A percentile compares a stretch with the other conserved stretches of the same genome.
phyloP scores from a whole-genome alignment of 1,284 basidiomycete genomes.

The Trametes sp. region DNA sequence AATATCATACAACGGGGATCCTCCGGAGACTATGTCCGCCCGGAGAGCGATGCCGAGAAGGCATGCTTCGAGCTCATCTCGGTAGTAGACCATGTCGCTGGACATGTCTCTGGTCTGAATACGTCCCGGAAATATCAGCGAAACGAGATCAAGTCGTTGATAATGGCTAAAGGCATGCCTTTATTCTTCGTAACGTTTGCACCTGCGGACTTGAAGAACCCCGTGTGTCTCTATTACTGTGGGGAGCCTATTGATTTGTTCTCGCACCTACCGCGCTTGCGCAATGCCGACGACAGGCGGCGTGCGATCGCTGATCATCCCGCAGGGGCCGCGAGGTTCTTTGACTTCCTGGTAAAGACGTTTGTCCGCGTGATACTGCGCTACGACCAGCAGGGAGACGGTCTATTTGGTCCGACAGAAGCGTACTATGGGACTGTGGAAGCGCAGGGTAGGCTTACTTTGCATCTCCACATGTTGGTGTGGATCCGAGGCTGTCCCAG shows the following conservation, averaged over 20 bases:
- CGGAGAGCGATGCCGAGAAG: conserved; percentile 3
- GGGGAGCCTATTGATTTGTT: too few relatives aligned
- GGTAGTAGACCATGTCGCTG: background rate
- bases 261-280: background rate
- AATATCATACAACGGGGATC: background rate
- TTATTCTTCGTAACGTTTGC: conserved; percentile 6
- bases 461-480: conserved; percentile 33
- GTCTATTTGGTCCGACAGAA: conserved; percentile 3
- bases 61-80: background rate
- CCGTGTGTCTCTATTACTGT: conserved; percentile 13
- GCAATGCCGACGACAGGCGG: background rate
- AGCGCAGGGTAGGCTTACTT: conserved; percentile 16
- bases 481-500: conserved; percentile 40
- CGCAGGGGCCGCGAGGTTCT: conserved; percentile 24
- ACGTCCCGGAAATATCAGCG: conserved; percentile 1
- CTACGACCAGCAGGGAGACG: background rate
- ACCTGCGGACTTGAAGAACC: conserved; percentile 5
- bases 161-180: conserved; percentile 2
- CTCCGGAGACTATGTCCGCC: background rate
- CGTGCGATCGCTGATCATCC: conserved; percentile 18
- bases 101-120: background rate
- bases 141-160: conserved; percentile 5
- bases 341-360: conserved; percentile 4
- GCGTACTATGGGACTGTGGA: conserved; percentile 24
- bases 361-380: too few relatives aligned